These are phyloP conservation scores for Fusarium torulosum DNA, from an alignment of 2,329 filamentous ascomycete genomes.

Conservation along the genomic window DNA sequence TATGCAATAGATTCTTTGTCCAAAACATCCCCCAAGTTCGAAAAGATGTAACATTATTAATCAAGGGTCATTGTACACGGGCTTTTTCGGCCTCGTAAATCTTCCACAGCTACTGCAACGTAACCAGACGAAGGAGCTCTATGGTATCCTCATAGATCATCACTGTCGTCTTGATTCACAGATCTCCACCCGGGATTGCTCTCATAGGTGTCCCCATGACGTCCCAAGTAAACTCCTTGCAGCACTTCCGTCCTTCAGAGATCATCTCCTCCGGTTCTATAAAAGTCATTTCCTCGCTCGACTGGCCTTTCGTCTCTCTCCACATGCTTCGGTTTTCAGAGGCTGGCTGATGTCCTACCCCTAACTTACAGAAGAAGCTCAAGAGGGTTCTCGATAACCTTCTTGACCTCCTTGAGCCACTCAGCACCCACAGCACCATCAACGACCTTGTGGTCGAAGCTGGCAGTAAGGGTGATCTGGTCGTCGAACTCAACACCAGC, in stretches of 20 bases:
- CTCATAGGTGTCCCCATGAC: conserved; percentile 17
- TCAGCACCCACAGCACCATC: conserved; percentile 96
- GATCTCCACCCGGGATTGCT: conserved; percentile 23
- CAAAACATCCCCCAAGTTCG: conserved; percentile 46
- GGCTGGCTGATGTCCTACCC: conserved; percentile 2
- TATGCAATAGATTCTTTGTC: conserved; percentile 45
- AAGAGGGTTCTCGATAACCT: conserved; percentile 96
- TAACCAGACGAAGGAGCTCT: conserved; percentile 27
- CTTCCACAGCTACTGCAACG: conserved; percentile 34
- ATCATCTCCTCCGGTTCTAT: conserved; percentile 40
- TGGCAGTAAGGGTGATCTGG: conserved; percentile 93
- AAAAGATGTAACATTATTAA: conserved; percentile 57
- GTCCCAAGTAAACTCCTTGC: conserved; percentile 31
- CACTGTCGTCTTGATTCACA: conserved; percentile 16
- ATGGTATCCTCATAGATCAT: conserved; percentile 29
- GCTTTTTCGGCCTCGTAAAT: conserved; percentile 50
- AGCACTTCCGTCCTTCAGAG: conserved; percentile 28
- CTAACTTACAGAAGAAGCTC: conserved; percentile 84
- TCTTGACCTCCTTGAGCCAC: conserved; percentile 97
- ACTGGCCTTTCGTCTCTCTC: conserved; percentile 13
- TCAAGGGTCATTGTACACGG: conserved; percentile 59
- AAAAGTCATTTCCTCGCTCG: conserved; percentile 42
- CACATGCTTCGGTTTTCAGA: conserved; percentile 6
- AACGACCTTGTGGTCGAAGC: conserved; percentile 99
- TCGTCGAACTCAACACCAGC: conserved; percentile 91